phyloP scores from a whole-genome alignment of 345 rosid species.

The Viola odorata region DNA sequence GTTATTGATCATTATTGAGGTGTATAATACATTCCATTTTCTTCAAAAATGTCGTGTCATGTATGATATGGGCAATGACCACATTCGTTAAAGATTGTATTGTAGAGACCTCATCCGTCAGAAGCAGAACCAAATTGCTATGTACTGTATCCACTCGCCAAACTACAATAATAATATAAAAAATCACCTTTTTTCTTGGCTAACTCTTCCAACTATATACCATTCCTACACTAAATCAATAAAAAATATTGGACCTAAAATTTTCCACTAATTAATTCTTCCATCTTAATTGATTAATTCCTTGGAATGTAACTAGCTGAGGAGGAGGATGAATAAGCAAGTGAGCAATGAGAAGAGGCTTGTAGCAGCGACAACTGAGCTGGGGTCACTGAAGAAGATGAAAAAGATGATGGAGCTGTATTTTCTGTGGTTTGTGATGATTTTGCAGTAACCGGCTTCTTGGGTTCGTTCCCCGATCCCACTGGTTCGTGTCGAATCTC shows the following conservation, averaged over 20 bases:
- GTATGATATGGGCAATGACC: too few relatives aligned
- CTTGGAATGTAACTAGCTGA: conserved; percentile 23
- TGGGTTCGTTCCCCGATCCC: conserved; percentile 20
- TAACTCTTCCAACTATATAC: not conserved
- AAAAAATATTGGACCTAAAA: not conserved
- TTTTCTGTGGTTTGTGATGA: conserved; percentile 20
- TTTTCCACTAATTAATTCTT: too few relatives aligned
- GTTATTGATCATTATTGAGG: too few relatives aligned
- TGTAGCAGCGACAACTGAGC: conserved; percentile 35
- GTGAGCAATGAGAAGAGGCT: conserved; percentile 38
- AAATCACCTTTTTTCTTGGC: not conserved
- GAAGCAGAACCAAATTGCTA: not conserved
- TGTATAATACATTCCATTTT: too few relatives aligned
- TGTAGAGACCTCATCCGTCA: too few relatives aligned
- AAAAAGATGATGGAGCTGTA: conserved; percentile 17
- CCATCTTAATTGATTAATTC: conserved; percentile 11
- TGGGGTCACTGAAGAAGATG: conserved; percentile 45
- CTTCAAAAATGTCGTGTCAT: too few relatives aligned
- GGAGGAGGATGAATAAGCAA: conserved; percentile 43
- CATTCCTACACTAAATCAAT: not conserved
- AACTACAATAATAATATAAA: not conserved
- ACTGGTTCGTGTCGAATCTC: conserved; percentile 54
- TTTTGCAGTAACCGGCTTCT: conserved; percentile 30
- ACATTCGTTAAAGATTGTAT: too few relatives aligned
- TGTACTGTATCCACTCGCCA: not conserved